Conservation (phyloP, 768 basidiomycete genomes). For the Collybiopsis confluens region DNA sequence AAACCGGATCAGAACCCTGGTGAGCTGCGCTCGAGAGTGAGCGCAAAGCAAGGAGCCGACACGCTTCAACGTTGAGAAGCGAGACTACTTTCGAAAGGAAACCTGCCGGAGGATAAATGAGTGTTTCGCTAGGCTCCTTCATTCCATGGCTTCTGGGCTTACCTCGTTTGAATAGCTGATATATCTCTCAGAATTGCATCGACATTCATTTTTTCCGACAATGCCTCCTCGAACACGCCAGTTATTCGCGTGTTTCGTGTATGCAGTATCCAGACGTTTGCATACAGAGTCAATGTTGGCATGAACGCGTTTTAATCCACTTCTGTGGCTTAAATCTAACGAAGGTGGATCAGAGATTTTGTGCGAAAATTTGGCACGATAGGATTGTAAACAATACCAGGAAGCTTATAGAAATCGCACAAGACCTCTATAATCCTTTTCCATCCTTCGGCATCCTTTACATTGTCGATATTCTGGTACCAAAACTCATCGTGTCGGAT, state of each 20-base stretch:
- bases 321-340: constrained; percentile 50
- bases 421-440: neutral
- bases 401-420: constrained; percentile 41
- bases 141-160: neutral
- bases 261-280: constrained; percentile 44
- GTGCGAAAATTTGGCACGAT: no score
- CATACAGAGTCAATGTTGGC: constrained; percentile 51
- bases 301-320: constrained; percentile 62
- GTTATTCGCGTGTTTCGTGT: constrained; percentile 35
- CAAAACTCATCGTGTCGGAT: neutral
- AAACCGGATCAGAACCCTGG: constrained; percentile 49
- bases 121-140: constrained; percentile 20
- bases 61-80: constrained; percentile 41
- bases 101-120: constrained; percentile 28
- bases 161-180: constrained; percentile 55
- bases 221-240: constrained; percentile 52
- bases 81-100: constrained; percentile 55
- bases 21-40: constrained; percentile 58
- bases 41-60: constrained; percentile 50
- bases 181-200: constrained; percentile 58
- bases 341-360: neutral
- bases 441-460: neutral
- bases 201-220: constrained; percentile 56
- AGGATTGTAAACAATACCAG: constrained; percentile 37
- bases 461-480: neutral